These are phyloP conservation scores for Chlorella sp. DNA, from an alignment of 139 green algal genomes.

Conservation along the genomic window DNA sequence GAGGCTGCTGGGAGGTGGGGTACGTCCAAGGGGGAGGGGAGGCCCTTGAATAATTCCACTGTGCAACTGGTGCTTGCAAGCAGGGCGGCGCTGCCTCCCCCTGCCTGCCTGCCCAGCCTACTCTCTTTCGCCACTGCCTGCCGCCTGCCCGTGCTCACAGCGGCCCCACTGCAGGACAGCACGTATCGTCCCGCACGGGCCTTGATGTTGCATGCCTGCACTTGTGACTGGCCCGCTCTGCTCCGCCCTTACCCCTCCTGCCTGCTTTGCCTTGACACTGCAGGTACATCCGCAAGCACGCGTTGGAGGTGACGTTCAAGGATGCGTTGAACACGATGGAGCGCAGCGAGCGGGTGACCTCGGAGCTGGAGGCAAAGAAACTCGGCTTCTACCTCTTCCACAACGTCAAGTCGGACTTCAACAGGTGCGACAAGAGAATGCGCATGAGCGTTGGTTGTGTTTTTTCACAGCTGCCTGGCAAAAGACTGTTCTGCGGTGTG, in stretches of 20 bases:
- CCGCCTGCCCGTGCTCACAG: no score
- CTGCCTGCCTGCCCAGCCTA: no score
- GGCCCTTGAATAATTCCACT: no score
- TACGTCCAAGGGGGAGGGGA: no score
- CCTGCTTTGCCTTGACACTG: background rate
- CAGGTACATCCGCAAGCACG: conserved; percentile 74
- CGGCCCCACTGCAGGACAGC: no score
- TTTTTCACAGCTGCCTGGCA: background rate
- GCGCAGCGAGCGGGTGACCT: conserved; percentile 45
- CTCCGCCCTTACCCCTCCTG: background rate
- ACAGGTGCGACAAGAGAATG: conserved; percentile 15
- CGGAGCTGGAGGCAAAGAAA: conserved; percentile 66
- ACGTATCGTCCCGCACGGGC: no score
- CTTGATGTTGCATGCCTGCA: no score
- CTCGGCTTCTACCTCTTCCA: conserved; percentile 70
- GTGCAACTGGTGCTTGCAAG: no score
- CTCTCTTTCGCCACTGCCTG: no score
- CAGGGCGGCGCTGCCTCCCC: no score
- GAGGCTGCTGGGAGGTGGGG: background rate
- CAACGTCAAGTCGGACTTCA: conserved; percentile 64
- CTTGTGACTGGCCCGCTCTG: no score
- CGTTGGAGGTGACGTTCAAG: conserved; percentile 63
- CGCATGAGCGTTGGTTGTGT: background rate
- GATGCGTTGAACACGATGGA: conserved; percentile 55
- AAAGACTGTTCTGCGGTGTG: no score